Base-by-base conservation (phyloP, 345 rosid species). In the Aquilaria yunnanensis region DNA sequence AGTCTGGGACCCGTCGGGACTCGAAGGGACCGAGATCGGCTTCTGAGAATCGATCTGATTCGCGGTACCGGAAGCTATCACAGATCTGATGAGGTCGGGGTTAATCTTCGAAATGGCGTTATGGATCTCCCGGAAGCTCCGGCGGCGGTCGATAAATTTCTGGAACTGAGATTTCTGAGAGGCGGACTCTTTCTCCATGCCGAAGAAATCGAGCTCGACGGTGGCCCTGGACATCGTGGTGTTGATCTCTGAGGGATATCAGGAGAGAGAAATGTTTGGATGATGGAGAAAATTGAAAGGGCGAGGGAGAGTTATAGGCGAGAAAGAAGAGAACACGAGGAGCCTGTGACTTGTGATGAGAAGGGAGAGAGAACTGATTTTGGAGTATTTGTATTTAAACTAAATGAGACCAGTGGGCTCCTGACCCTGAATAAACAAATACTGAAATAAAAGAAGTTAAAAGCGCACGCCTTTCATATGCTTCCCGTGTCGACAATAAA, bases 111-210 rank as follows among this genome's bases (percentile, higher is more conserved):
- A 90, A 65, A 93, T 89, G 60, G 90, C 90, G 9, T 88, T 70
- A 72, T 92, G 98, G 51, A 86, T 78, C 9, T 92, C 96, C 74
- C 89, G 89, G 59, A 85, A 85, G 78, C 90, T 92, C 37, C 85
- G 78, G 46, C 85, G 88, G 56, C 90, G 94, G 47, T 74, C 65
- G 56, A 84, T 72, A 37, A 74, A 60, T 49, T 77, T 81, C 69
- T 76, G 77, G 69, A 81, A 74, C 73, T 65, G 77, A 61, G 92
- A 74, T 31, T 72, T 73, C 29, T 37, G 43, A 37, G 85, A 66
- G 58, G 81, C 56, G 64, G 14, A 66, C 1, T 76, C 79, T 64
- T 81, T 83, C 73, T 76, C 83, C 70, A 80, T 67, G 50, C 85
- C 84, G 43, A 89, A 80, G 75, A 89, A 84, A 67, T 89, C 96